phyloP scores from a whole-genome alignment of 306 rosid genomes.

The Oemleria cerasiformis region DNA sequence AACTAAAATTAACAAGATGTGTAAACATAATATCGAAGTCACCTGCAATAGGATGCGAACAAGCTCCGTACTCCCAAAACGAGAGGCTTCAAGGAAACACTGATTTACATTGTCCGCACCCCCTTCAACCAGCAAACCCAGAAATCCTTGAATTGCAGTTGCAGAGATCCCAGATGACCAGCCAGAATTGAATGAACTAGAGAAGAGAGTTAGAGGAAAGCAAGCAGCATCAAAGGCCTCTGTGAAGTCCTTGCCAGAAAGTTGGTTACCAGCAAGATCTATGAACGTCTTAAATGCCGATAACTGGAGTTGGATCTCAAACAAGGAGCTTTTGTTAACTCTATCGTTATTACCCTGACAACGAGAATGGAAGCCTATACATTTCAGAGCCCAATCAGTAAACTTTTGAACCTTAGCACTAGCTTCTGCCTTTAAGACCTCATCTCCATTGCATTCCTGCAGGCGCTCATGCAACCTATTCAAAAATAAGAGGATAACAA shows the following conservation, averaged over 20 bases:
- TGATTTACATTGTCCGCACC: conserved; percentile 93
- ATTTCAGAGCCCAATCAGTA: conserved; percentile 90
- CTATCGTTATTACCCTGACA: conserved; percentile 51
- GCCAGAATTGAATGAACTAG: conserved; percentile 78
- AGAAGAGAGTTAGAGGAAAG: conserved; percentile 86
- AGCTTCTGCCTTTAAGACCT: conserved; percentile 84
- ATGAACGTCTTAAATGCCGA: conserved; percentile 76
- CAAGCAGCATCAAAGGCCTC: conserved; percentile 97
- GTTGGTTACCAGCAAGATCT: conserved; percentile 85
- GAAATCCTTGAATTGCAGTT: conserved; percentile 73
- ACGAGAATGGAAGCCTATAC: conserved; percentile 77
- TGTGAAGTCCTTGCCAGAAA: conserved; percentile 81
- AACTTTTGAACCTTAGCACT: conserved; percentile 80
- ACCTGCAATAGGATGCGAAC: conserved; percentile 89
- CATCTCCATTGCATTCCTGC: conserved; percentile 88
- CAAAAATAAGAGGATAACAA: conserved; percentile 21
- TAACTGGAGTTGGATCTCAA: conserved; percentile 77
- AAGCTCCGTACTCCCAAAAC: conserved; percentile 88
- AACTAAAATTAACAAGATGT: neutral
- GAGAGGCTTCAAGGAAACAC: conserved; percentile 91
- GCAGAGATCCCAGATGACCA: conserved; percentile 83
- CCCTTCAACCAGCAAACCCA: conserved; percentile 79
- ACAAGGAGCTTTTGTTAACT: conserved; percentile 48
- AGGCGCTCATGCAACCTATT: conserved; percentile 82
- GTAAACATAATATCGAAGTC: conserved; percentile 3